Evolutionary conservation across 2,329 filamentous ascomycete genomes (phyloP).

Genomic region (Akanthomyces uredinophilus): DNA sequence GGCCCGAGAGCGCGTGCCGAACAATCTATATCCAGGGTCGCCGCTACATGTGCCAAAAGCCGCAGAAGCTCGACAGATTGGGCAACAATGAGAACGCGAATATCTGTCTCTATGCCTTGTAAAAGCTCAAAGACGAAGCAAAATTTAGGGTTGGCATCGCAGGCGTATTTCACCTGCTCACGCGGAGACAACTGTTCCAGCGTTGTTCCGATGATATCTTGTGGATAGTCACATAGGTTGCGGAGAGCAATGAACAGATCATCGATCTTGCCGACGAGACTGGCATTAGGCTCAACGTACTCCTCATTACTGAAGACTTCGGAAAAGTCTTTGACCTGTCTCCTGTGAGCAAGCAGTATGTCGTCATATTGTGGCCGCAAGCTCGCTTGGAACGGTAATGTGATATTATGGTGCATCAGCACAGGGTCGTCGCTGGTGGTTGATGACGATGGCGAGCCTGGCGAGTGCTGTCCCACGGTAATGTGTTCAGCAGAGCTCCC

Average conservation of each 20-base stretch:
- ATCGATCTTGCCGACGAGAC: slow-evolving; percentile 43
- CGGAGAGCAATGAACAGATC: slow-evolving; percentile 45
- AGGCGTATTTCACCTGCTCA: slow-evolving; percentile 47
- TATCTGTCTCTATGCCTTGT: slow-evolving; percentile 37
- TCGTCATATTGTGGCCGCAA: slow-evolving; percentile 48
- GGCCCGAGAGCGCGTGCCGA: slow-evolving; percentile 28
- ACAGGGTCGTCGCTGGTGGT: slow-evolving; percentile 14
- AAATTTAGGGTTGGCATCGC: slow-evolving; percentile 55
- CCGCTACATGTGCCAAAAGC: slow-evolving; percentile 47
- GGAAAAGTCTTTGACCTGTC: slow-evolving; percentile 42
- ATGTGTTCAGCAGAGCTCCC: slow-evolving; percentile 5
- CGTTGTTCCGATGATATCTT: slow-evolving; percentile 42
- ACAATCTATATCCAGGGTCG: slow-evolving; percentile 33
- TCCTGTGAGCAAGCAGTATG: slow-evolving; percentile 39
- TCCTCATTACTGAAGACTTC: slow-evolving; percentile 36
- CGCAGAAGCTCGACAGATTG: slow-evolving; percentile 45
- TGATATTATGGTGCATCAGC: slow-evolving; percentile 43
- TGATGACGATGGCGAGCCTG: slow-evolving; percentile 12
- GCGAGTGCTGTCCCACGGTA: slow-evolving; percentile 10
- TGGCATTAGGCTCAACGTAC: slow-evolving; percentile 33
- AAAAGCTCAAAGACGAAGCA: slow-evolving; percentile 54
- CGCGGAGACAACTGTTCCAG: slow-evolving; percentile 33
- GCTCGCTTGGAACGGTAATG: slow-evolving; percentile 52
- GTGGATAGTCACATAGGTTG: slow-evolving; percentile 54
- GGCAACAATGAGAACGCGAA: slow-evolving; percentile 49